phyloP scores from a whole-genome alignment of 1,284 basidiomycete genomes.

The Cryptococcus floricola region DNA sequence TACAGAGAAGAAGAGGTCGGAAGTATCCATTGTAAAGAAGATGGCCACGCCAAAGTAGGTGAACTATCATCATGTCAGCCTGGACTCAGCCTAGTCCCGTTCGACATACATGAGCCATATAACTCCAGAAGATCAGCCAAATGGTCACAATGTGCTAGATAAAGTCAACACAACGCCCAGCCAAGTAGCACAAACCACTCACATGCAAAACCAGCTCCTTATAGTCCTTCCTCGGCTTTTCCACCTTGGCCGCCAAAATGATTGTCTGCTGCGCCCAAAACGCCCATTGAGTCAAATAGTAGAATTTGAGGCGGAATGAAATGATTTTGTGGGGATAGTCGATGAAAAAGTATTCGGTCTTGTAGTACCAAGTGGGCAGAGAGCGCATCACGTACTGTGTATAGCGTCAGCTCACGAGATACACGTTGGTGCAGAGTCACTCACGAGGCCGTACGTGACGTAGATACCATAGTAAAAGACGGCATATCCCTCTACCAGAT shows the following conservation, averaged over 20 bases:
- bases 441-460: conserved; percentile 63
- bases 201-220: conserved; percentile 68
- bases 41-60: conserved; percentile 89
- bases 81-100: background rate
- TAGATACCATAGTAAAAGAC: conserved; percentile 73
- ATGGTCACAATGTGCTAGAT: conserved; percentile 86
- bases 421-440: background rate
- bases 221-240: conserved; percentile 92
- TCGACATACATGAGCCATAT: conserved; percentile 61
- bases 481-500: conserved; percentile 64
- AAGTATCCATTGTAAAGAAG: conserved; percentile 95
- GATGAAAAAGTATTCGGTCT: conserved; percentile 74
- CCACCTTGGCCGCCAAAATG: conserved; percentile 77
- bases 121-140: conserved; percentile 94
- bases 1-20: conserved; percentile 82
- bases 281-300: conserved; percentile 82
- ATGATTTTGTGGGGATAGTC: conserved; percentile 87
- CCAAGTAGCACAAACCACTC: conserved; percentile 11
- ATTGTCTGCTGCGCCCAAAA: conserved; percentile 95
- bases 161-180: background rate
- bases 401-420: background rate
- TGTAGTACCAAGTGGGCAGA: conserved; percentile 63
- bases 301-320: conserved; percentile 76
- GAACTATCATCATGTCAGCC: conserved; percentile 35
- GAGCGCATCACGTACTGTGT: conserved; percentile 74